phyloP scores from a whole-genome alignment of 345 rosid genomes.

The Gossypium longicalyx region DNA sequence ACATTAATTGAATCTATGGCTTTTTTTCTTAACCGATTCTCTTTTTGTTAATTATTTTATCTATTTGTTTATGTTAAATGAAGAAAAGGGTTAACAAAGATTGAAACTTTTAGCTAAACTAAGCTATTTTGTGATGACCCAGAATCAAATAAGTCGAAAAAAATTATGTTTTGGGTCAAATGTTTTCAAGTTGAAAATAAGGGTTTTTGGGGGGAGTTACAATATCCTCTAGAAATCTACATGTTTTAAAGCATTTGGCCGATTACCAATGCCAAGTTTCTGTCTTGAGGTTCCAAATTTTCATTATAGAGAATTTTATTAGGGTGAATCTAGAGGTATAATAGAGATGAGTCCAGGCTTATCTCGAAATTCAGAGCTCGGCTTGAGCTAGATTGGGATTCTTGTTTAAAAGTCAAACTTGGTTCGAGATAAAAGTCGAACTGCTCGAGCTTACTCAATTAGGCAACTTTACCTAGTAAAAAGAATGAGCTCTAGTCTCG shows the following conservation, averaged over 20 bases:
- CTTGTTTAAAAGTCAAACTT: not conserved
- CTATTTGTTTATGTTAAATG: not conserved
- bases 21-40: not conserved
- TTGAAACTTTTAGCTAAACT: not conserved
- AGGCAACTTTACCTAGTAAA: not conserved
- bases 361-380: not conserved
- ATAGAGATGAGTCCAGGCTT: not conserved
- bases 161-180: not conserved
- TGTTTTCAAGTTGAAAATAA: not conserved
- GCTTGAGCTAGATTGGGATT: not conserved
- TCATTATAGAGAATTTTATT: not conserved
- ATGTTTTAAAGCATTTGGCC: not conserved
- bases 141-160: not conserved
- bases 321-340: not conserved
- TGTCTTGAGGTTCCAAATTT: not conserved
- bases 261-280: conserved; percentile 1
- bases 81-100: conserved; percentile 4
- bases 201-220: not conserved
- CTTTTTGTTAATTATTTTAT: not conserved
- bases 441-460: not conserved
- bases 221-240: not conserved
- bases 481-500: not conserved
- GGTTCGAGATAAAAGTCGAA: not conserved
- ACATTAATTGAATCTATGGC: not conserved
- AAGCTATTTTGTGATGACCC: not conserved